A percentile compares a stretch with the other conserved stretches of the same genome.
Conservation (phyloP, 2,329 filamentous ascomycete genomes). For the Phyllosticta citriasiana region DNA sequence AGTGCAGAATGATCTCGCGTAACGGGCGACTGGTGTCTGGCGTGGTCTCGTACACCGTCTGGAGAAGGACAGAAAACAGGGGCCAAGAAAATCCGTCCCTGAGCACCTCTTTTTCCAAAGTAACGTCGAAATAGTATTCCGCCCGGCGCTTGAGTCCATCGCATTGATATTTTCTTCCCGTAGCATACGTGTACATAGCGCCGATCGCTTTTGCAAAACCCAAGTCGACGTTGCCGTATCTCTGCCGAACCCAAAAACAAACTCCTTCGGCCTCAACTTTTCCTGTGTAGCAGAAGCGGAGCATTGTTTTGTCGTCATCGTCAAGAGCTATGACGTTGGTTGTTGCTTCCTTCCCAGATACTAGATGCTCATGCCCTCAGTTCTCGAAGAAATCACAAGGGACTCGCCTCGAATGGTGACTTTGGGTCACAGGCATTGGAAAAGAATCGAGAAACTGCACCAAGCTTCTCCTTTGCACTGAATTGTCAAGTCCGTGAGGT, state of each 20-base stretch:
- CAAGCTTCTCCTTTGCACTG: too few relatives aligned
- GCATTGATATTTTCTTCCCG: not conserved
- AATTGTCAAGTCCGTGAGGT: too few relatives aligned
- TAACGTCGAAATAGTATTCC: not conserved
- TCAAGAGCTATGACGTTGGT: conserved; percentile 2
- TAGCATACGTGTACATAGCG: conserved; percentile 5
- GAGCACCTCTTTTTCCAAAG: not conserved
- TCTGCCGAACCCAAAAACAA: too few relatives aligned
- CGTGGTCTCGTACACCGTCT: conserved; percentile 31
- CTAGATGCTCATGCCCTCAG: too few relatives aligned
- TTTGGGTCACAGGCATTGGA: too few relatives aligned
- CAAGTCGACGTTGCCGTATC: too few relatives aligned
- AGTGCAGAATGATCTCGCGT: conserved; percentile 25
- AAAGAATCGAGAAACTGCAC: too few relatives aligned
- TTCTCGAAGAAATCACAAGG: too few relatives aligned
- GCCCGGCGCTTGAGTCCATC: not conserved
- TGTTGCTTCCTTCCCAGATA: not conserved
- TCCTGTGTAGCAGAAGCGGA: conserved; percentile 3
- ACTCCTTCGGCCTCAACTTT: not conserved
- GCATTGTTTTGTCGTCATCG: not conserved
- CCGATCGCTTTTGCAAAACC: not conserved
- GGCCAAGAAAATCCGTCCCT: not conserved
- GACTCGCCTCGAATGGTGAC: too few relatives aligned
- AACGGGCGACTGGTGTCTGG: conserved; percentile 30
- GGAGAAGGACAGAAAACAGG: conserved; percentile 25